These are phyloP conservation scores for Erysimum cheiranthoides DNA, from an alignment of 345 rosid genomes.

Conservation along the genomic window DNA sequence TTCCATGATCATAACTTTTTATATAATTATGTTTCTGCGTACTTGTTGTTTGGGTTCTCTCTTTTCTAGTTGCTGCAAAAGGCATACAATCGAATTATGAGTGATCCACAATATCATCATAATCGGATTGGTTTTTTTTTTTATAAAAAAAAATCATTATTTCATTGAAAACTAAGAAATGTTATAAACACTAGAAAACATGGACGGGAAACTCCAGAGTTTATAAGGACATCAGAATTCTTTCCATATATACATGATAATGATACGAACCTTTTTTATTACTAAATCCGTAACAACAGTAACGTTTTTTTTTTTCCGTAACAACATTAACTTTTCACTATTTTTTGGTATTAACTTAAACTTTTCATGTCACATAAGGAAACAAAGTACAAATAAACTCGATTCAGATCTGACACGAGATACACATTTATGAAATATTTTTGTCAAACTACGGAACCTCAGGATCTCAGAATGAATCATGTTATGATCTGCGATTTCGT, in stretches of 20 bases:
- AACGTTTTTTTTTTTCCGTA: not conserved
- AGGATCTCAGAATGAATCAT: not conserved
- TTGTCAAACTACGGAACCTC: not conserved
- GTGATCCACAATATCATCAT: too few species aligned
- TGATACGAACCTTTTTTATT: not conserved
- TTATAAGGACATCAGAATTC: not conserved
- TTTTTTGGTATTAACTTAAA: too few species aligned
- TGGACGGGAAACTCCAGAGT: not conserved
- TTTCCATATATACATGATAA: slow-evolving; percentile 1
- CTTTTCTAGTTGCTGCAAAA: too few species aligned
- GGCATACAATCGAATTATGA: too few species aligned
- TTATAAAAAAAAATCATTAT: too few species aligned
- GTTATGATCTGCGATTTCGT: not conserved
- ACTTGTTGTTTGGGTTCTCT: too few species aligned
- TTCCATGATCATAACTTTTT: slow-evolving; percentile 5
- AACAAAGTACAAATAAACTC: not conserved
- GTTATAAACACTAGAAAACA: too few species aligned
- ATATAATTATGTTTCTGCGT: not conserved
- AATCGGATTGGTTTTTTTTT: too few species aligned
- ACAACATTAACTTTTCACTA: not conserved
- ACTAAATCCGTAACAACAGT: not conserved
- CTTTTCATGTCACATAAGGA: not conserved
- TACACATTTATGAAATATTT: not conserved
- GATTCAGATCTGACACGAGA: not conserved
- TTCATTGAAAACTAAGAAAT: too few species aligned